These are phyloP conservation scores for Leishmania amazonensis DNA, from an alignment of 208 protist species.

Conservation along the genomic window DNA sequence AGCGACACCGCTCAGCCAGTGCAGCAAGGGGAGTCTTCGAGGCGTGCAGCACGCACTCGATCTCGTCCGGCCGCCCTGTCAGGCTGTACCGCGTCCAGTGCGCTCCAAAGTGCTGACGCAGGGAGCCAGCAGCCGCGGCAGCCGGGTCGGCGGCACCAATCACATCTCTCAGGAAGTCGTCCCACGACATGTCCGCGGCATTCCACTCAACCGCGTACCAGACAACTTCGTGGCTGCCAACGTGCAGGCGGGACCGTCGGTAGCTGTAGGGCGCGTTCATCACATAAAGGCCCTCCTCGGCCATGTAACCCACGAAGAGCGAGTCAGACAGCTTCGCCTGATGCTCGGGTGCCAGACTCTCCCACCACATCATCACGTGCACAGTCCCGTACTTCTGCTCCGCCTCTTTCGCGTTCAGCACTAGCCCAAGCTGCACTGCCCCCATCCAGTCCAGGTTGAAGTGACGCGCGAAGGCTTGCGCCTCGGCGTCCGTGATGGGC, in stretches of 20 bases:
- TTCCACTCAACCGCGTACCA: conserved; percentile 80
- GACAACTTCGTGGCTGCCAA: conserved; percentile 36
- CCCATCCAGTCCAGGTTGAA: conserved; percentile 72
- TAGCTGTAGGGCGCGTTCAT: conserved; percentile 84
- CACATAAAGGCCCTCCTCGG: conserved; percentile 74
- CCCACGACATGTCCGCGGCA: conserved; percentile 56
- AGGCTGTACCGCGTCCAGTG: conserved; percentile 76
- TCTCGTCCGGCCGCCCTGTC: conserved; percentile 47
- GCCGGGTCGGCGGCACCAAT: conserved; percentile 71
- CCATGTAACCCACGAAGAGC: conserved; percentile 74
- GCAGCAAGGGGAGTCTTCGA: conserved; percentile 74
- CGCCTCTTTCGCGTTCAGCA: conserved; percentile 72
- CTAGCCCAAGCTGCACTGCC: conserved; percentile 63
- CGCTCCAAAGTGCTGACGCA: conserved; percentile 51
- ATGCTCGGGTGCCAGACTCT: conserved; percentile 28
- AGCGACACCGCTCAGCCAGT: conserved; percentile 80
- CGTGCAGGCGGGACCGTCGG: conserved; percentile 55
- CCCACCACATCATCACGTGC: conserved; percentile 46
- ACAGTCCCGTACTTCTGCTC: conserved; percentile 50
- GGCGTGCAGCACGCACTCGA: conserved; percentile 83
- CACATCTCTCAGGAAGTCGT: conserved; percentile 51
- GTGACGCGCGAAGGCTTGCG: conserved; percentile 44
- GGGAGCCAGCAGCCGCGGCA: conserved; percentile 37
- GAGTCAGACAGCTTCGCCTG: conserved; percentile 65
- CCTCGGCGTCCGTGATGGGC: conserved; percentile 50